These are phyloP conservation scores for Wolfiporia cocos DNA, from an alignment of 1,284 basidiomycete genomes.

Conservation along the genomic window DNA sequence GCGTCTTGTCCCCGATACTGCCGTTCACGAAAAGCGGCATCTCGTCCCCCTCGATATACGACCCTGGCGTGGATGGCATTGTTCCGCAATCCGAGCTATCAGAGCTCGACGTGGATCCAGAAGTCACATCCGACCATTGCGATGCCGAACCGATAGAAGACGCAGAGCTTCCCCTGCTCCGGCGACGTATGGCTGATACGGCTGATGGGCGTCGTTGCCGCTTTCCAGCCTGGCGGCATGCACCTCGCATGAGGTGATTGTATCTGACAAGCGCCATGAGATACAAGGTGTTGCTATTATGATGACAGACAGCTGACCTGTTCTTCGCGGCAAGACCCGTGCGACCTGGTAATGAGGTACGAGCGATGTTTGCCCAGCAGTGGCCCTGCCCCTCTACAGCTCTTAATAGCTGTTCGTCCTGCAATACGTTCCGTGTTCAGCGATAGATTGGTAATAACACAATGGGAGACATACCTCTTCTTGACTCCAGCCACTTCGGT, in stretches of 20 bases:
- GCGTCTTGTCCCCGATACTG: too few species aligned
- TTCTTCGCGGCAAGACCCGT: conserved; percentile 55
- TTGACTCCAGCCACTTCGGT: conserved; percentile 48
- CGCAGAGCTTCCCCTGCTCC: too few species aligned
- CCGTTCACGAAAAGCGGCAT: too few species aligned
- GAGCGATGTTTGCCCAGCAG: conserved; percentile 53
- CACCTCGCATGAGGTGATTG: conserved; percentile 16
- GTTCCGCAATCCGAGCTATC: too few species aligned
- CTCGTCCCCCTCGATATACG: too few species aligned
- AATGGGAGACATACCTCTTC: conserved; percentile 32
- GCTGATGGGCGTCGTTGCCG: conserved; percentile 11
- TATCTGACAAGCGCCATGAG: conserved; percentile 10
- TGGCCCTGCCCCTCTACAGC: conserved; percentile 48
- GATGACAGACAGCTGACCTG: conserved; percentile 28
- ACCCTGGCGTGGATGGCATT: too few species aligned
- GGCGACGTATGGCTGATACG: too few species aligned
- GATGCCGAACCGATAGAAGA: too few species aligned
- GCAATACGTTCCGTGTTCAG: conserved; percentile 4
- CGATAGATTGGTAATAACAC: background rate
- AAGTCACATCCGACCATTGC: too few species aligned
- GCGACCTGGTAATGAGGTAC: conserved; percentile 49
- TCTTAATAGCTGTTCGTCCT: conserved; percentile 45
- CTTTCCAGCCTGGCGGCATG: conserved; percentile 11
- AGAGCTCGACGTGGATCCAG: too few species aligned
- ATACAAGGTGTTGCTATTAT: background rate